Conservation (phyloP, 2,329 filamentous ascomycete species). For the Pseudocercospora macadamiae region DNA sequence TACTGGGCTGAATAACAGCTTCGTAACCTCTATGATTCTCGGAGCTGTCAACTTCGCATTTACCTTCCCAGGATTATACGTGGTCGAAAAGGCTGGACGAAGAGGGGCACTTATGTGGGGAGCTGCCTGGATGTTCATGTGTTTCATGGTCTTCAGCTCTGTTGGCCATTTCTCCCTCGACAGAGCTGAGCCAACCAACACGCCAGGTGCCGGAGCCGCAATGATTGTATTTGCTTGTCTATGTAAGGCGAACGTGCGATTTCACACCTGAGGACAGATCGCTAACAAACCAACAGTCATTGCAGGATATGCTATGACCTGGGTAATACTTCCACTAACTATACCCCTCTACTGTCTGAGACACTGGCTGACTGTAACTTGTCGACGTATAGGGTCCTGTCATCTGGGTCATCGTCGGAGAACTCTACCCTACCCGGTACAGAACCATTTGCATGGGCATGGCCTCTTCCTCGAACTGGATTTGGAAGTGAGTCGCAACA, state of each 20-base stretch:
- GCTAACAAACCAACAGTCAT: constrained; percentile 47
- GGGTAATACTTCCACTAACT: too few relatives aligned
- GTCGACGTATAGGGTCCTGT: constrained; percentile 72
- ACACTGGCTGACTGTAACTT: too few relatives aligned
- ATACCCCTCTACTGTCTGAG: too few relatives aligned
- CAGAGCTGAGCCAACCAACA: constrained; percentile 37
- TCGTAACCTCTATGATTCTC: constrained; percentile 53
- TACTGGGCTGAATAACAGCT: constrained; percentile 44
- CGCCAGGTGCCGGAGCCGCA: constrained; percentile 56
- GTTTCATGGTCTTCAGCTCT: constrained; percentile 60
- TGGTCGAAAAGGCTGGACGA: constrained; percentile 52
- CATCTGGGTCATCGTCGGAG: constrained; percentile 57
- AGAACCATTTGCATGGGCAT: constrained; percentile 51
- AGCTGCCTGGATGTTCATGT: constrained; percentile 56
- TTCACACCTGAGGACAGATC: background rate
- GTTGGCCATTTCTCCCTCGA: constrained; percentile 50
- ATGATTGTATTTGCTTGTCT: constrained; percentile 68
- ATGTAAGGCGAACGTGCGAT: background rate
- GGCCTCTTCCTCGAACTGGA: constrained; percentile 66
- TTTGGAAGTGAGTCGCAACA: too few relatives aligned
- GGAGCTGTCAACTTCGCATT: constrained; percentile 53
- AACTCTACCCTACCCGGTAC: constrained; percentile 62
- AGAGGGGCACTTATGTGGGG: constrained; percentile 50
- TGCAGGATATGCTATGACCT: constrained; percentile 67
- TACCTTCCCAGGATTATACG: constrained; percentile 51